Conservation (phyloP, 345 rosid species). For the Arabis hirsuta region DNA sequence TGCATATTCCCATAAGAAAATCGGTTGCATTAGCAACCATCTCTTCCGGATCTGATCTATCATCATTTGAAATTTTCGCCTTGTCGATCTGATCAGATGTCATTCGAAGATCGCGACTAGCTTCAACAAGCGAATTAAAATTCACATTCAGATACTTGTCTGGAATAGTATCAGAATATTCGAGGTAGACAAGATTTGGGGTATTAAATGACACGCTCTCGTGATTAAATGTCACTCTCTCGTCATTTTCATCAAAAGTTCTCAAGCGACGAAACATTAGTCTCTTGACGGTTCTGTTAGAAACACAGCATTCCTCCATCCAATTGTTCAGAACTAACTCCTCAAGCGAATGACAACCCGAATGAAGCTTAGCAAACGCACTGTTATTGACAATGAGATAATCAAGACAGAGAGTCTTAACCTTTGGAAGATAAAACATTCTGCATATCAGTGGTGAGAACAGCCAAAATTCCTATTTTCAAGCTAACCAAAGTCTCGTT, state of each 20-base stretch:
- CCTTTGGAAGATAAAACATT: conserved; percentile 11
- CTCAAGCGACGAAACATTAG: not conserved
- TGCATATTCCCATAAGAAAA: not conserved
- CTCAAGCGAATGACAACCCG: conserved; percentile 9
- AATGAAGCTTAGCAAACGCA: not conserved
- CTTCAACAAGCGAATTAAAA: not conserved
- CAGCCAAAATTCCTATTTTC: not conserved
- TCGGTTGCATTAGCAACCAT: not conserved
- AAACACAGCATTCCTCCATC: not conserved
- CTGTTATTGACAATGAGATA: no score
- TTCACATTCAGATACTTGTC: conserved; percentile 6
- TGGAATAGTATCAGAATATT: not conserved
- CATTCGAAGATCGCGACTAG: not conserved
- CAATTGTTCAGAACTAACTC: conserved; percentile 1
- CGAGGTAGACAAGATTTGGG: not conserved
- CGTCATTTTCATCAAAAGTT: not conserved
- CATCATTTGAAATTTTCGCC: no score
- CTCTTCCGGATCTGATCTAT: no score
- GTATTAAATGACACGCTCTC: conserved; percentile 1
- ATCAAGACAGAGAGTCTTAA: conserved; percentile 5
- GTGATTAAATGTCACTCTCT: no score
- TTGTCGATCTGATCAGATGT: not conserved
- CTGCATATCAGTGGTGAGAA: not conserved
- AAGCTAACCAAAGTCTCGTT: conserved; percentile 15
- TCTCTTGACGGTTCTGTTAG: not conserved